Base-by-base conservation (phyloP, 2,329 filamentous ascomycete species). In the Chaetomium sp. region DNA sequence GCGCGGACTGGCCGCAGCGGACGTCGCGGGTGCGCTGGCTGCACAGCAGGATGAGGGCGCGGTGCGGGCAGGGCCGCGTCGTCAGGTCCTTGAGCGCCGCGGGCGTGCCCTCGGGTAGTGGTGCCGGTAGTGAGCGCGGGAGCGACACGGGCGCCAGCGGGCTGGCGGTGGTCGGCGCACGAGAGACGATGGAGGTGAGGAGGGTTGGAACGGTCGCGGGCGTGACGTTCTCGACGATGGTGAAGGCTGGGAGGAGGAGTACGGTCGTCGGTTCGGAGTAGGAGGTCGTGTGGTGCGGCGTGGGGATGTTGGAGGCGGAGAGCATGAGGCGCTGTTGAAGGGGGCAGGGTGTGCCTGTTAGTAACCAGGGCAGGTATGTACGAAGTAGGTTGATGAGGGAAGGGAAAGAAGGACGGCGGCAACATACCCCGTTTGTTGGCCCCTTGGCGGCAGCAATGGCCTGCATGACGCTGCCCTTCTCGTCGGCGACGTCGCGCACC, bases 1-100 rank as follows among this genome's bases (percentile, higher is more conserved):
- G 95, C 1, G 95, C 95, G 38, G 90, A 95, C 80, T 97, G 93
- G 0, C 94, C 95, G 75, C 95, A 98, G 71, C 95, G 90, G 0
- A 92, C 93, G 76, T 98, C 95, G 67, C 95, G 90, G n/a, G 92
- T 97, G 73, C 87, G 88, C 75, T 98, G 95, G 54, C 91, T 96
- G 82, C 95, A 99, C 74, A 99, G 88, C 58, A 99, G 86, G 73
- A 99, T 92, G 29, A 98, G 84, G 69, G 90, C 93, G 67, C 86
- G 84, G 81, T 98, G 94, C 3, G 93, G 92, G 70, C 88, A 93
- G 4, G 90, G 83, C 6, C 87, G 85, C 23, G 87, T 77, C 1
- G 73, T 74, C 35, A 82, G 72, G 33, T 74, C 72, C 8, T 73
- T 71, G 25, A 72, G 67, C 27, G 72, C 70, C 3, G 75, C 71